Conservation (phyloP, 495 filamentous ascomycete species). For the Talaromyces proteolyticus region DNA sequence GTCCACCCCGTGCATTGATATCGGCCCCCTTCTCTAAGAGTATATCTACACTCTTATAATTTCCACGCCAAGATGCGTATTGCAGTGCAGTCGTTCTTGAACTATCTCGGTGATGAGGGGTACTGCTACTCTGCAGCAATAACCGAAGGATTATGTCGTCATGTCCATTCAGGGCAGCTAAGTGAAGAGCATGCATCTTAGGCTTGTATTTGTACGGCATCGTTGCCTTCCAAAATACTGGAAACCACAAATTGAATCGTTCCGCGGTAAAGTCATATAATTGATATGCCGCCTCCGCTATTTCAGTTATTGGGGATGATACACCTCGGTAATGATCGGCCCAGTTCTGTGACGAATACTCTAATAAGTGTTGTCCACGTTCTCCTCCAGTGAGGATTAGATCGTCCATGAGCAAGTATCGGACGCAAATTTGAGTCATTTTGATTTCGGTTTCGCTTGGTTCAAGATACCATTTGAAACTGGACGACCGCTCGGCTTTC, state of each 20-base stretch:
- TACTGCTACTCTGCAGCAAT: neutral
- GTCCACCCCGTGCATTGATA: neutral
- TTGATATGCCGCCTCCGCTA: neutral
- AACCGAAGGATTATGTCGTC: neutral
- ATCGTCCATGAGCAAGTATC: constrained; percentile 21
- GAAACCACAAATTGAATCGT: neutral
- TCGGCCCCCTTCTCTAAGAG: neutral
- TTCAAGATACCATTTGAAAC: neutral
- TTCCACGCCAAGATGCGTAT: neutral
- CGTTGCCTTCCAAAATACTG: neutral
- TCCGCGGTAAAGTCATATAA: neutral
- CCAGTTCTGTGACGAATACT: neutral
- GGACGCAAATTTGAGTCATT: constrained; percentile 10
- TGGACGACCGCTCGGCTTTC: neutral
- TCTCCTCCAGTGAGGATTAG: constrained; percentile 5
- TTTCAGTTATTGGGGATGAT: neutral
- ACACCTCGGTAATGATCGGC: neutral
- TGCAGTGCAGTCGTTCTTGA: neutral
- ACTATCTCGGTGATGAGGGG: neutral
- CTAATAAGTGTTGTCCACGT: neutral
- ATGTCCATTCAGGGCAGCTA: neutral
- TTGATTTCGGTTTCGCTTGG: neutral
- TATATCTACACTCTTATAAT: neutral
- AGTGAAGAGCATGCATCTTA: neutral
- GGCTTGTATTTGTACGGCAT: neutral